Conservation (phyloP, 768 basidiomycete species). For the Boletellus ananiceps region DNA sequence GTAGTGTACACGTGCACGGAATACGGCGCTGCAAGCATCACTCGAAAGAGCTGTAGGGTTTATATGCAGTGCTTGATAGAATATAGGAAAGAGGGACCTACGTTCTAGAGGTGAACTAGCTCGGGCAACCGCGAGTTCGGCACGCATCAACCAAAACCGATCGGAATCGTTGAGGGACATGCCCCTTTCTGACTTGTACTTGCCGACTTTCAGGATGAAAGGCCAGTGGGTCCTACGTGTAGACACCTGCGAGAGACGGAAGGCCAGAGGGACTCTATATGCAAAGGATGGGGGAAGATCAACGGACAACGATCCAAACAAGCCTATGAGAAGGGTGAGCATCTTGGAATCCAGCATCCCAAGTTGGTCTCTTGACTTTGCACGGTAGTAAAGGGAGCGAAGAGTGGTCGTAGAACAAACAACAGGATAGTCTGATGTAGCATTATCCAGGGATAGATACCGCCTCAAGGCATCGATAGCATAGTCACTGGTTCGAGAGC, state of each 20-base stretch:
- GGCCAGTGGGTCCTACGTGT: conserved; percentile 41
- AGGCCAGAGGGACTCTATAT: conserved; percentile 28
- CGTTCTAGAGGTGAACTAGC: conserved; percentile 3
- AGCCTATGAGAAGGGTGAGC: conserved; percentile 40
- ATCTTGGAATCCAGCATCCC: conserved; percentile 33
- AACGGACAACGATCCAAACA: conserved; percentile 50
- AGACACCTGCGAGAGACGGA: conserved; percentile 22
- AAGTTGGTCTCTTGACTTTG: conserved; percentile 34
- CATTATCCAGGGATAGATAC: conserved; percentile 14
- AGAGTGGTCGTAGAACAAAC: conserved; percentile 30
- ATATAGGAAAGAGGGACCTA: conserved; percentile 9
- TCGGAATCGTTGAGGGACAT: conserved; percentile 40
- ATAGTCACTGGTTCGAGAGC: not conserved
- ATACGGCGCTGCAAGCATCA: conserved; percentile 13
- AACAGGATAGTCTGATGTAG: conserved; percentile 7
- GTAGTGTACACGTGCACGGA: conserved; percentile 40
- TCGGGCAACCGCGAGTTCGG: conserved; percentile 33
- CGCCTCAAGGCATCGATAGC: conserved; percentile 13
- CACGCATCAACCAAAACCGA: conserved; percentile 60
- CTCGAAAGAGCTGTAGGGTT: conserved; percentile 10
- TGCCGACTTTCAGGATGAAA: conserved; percentile 42
- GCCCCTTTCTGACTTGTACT: conserved; percentile 39
- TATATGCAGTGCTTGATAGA: conserved; percentile 6
- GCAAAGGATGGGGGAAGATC: conserved; percentile 19
- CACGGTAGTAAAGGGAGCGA: conserved; percentile 36